These are phyloP conservation scores for Triangularia verruculosa DNA, from an alignment of 2,329 filamentous ascomycete species.

Conservation along the genomic window DNA sequence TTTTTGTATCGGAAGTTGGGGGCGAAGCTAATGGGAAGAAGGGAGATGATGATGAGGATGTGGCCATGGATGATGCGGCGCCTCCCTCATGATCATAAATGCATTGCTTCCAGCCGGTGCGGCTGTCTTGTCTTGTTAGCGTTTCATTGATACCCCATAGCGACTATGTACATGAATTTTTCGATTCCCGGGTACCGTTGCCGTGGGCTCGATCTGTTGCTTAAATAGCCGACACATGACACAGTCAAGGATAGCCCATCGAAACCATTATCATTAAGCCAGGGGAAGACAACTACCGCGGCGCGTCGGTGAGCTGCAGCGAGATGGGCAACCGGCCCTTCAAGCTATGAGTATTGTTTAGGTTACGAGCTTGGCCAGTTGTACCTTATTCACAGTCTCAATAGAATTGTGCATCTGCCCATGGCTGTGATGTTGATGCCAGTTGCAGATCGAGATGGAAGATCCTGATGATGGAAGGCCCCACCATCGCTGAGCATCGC, in stretches of 20 bases:
- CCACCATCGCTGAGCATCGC: constrained; percentile 1
- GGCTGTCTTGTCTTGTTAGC: neutral
- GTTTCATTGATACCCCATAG: neutral
- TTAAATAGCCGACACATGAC: too few species aligned
- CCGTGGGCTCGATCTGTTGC: neutral
- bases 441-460: constrained; percentile 3
- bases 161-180: constrained; percentile 7
- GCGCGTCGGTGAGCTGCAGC: too few species aligned
- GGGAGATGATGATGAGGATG: constrained; percentile 22
- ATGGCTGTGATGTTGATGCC: neutral
- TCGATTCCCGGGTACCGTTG: constrained; percentile 9
- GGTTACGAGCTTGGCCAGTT: too few species aligned
- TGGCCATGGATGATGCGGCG: constrained; percentile 20
- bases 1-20: constrained; percentile 15
- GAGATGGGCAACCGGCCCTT: too few species aligned
- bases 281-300: too few species aligned
- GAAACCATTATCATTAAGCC: too few species aligned
- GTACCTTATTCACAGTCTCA: too few species aligned
- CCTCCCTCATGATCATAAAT: neutral
- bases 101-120: neutral
- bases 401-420: neutral
- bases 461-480: neutral
- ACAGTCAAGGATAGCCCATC: too few species aligned
- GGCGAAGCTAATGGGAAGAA: constrained; percentile 17
- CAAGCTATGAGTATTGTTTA: too few species aligned